These are phyloP conservation scores for Phlebiopsis gigantea DNA, from an alignment of 768 basidiomycete genomes.

Conservation along the genomic window DNA sequence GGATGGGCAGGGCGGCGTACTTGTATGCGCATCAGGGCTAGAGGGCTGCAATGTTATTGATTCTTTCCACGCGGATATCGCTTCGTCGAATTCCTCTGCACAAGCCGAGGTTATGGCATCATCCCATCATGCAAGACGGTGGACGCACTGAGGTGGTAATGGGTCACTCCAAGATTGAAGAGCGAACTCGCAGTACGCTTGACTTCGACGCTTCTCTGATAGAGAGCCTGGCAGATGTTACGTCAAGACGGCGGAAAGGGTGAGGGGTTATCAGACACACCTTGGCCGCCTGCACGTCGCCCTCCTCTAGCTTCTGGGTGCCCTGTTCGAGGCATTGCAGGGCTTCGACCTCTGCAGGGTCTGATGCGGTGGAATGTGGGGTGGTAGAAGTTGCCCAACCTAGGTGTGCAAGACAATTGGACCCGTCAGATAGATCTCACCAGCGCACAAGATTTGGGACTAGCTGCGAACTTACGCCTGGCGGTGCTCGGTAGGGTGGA, in stretches of 20 bases:
- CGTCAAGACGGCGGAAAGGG: neutral
- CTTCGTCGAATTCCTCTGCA: conserved; percentile 82
- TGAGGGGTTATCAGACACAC: conserved; percentile 16
- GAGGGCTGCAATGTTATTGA: conserved; percentile 76
- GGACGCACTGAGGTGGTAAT: conserved; percentile 74
- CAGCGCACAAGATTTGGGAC: neutral
- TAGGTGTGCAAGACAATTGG: conserved; percentile 25
- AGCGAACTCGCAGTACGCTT: conserved; percentile 75
- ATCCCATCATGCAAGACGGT: neutral
- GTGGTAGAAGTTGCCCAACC: conserved; percentile 82
- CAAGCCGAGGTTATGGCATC: neutral
- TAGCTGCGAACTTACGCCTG: conserved; percentile 11
- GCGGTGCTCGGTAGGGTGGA: neutral
- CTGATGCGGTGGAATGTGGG: conserved; percentile 73
- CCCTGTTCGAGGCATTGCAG: conserved; percentile 77
- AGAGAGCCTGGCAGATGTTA: conserved; percentile 34
- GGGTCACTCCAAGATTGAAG: conserved; percentile 86
- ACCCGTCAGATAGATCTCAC: conserved; percentile 13
- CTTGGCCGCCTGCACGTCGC: conserved; percentile 77
- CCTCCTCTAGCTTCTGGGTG: conserved; percentile 80
- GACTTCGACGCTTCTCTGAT: conserved; percentile 75
- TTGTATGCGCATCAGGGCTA: conserved; percentile 84
- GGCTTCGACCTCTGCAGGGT: conserved; percentile 80
- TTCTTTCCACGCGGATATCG: conserved; percentile 83
- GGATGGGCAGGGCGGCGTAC: conserved; percentile 36